Base-by-base conservation (phyloP, 83 land plant genomes). In the Picea engelmannii region DNA sequence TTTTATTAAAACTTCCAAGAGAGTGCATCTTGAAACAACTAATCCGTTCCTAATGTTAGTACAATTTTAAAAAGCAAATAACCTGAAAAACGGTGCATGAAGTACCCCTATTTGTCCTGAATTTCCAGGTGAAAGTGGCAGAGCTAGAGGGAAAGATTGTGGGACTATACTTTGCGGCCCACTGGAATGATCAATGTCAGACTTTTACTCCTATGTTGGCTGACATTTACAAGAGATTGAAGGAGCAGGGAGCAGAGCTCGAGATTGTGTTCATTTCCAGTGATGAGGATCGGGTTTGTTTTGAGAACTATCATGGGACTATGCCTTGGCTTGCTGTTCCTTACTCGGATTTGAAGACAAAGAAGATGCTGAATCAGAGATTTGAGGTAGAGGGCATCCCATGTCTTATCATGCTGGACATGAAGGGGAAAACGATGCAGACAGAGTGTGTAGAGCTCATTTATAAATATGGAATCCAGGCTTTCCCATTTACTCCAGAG, bases 291-390 rank as follows among this genome's bases (percentile, higher is more conserved):
- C 67, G 69, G 76, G 44, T 23, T 16, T 78, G 86, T 44, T 93
- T 91, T 64, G 83, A 93, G 66, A 44, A 77, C 20, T 93, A 84
- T 65, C 87, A 58, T 65, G 67, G 62, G 17, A 24, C 80, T 24
- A 93, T 93, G 95, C 95, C 91, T 52, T 93, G 95, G 95, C 88
- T 87, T 35, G 88, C 95, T 11, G 62, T 93, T 42, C 93, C 95
- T 35, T 93, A 80, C 64, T 80, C 89, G 5, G 87, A 91, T 79
- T 61, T 84, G 44, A 87, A 91, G 60, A 78, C 83, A 2, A 91
- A 80, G 70, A 85, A 84, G 47, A 64, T 74, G 40, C 67, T 93
- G 69, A 86, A 79, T 49, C 75, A 77, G 47, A 77, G 67, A 62
- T 93, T 89, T 52, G 85, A 86, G 4, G 42, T 91, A 44, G 88